These are phyloP conservation scores for Hericium coralloides DNA, from an alignment of 768 basidiomycete species.

Conservation along the genomic window DNA sequence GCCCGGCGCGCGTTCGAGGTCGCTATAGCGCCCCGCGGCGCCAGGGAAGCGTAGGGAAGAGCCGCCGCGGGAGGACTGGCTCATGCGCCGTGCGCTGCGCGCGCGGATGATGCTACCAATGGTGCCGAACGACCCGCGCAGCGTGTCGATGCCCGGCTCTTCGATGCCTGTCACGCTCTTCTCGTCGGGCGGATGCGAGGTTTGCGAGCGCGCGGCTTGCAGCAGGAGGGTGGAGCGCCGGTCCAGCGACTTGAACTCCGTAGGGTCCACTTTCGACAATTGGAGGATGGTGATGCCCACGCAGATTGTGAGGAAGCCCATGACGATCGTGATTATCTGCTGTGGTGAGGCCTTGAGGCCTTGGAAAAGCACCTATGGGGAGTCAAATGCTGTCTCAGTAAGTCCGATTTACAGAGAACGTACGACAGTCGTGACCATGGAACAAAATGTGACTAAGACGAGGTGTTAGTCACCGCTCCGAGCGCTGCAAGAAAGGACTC, in stretches of 20 bases:
- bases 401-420: slow-evolving; percentile 15
- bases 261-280: slow-evolving; percentile 91
- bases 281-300: slow-evolving; percentile 92
- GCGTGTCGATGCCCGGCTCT: slow-evolving; percentile 88
- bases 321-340: slow-evolving; percentile 83
- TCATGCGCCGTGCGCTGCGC: slow-evolving; percentile 18
- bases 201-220: slow-evolving; percentile 69
- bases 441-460: slow-evolving; percentile 65
- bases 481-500: slow-evolving; percentile 18
- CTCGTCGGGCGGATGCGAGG: slow-evolving; percentile 58
- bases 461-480: slow-evolving; percentile 4
- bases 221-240: slow-evolving; percentile 85
- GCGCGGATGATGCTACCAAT: slow-evolving; percentile 78
- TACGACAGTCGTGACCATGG: slow-evolving; percentile 77
- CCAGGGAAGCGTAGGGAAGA: slow-evolving; percentile 2
- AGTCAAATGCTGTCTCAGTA: neutral
- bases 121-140: slow-evolving; percentile 86
- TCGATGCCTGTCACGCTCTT: slow-evolving; percentile 51
- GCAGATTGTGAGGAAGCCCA: slow-evolving; percentile 89
- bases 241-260: slow-evolving; percentile 68
- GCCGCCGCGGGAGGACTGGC: slow-evolving; percentile 38
- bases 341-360: slow-evolving; percentile 71
- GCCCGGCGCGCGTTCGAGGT: slow-evolving; percentile 38
- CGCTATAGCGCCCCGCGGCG: slow-evolving; percentile 8
- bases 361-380: slow-evolving; percentile 68